Evolutionary conservation across 192 early-diverging fungal genomes (phyloP), one percentile per base, ranked within the genome.

Genomic region (Coemansia sp.): DNA sequence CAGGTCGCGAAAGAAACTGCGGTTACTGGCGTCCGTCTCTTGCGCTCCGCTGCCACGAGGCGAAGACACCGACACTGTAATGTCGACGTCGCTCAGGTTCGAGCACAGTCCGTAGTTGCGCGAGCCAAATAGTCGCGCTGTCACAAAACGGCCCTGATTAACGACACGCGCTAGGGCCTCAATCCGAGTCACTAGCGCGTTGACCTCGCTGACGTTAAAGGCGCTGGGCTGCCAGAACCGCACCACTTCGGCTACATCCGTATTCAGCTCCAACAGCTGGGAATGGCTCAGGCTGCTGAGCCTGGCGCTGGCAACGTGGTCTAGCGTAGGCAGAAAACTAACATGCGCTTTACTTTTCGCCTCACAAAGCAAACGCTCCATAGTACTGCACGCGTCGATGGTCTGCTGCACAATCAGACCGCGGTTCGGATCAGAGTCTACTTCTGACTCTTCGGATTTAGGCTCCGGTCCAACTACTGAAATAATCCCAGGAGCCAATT

Each of bases 61-160:
- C 17, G 40, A 16, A 1, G 16, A n/a, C 59, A 61, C 37, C 17
- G 59, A 39, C 13, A 61, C 35, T 4, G 59, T n/a, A 26, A 65
- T 52, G 49, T 80, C 72, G 62, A 80, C 62, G 37, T 78, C 76
- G 67, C 67, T 73, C 30, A 21, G 42, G 13, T 63, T 60, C 0
- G 30, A 68, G 43, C 67, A 60, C 19, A 78, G 28, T 21, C 63
- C 62, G 17, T 78, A 78, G 5, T 37, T 3, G 21, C 71, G 76
- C 59, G 76, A 78, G 16, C 76, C 76, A 23, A 71, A 67, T 9
- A 76, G 8, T 5, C 55, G 32, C 14, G 68, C 68, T 6, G 35
- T 50, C 17, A 69, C 61, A 10, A 30, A 28, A 19, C 30, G 28
- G 6, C 33, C 33, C 30, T 13, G 23, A 0, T 13, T 52, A 4